phyloP scores from a whole-genome alignment of 164 flowering plant genomes.

The Vitis labrusca region DNA sequence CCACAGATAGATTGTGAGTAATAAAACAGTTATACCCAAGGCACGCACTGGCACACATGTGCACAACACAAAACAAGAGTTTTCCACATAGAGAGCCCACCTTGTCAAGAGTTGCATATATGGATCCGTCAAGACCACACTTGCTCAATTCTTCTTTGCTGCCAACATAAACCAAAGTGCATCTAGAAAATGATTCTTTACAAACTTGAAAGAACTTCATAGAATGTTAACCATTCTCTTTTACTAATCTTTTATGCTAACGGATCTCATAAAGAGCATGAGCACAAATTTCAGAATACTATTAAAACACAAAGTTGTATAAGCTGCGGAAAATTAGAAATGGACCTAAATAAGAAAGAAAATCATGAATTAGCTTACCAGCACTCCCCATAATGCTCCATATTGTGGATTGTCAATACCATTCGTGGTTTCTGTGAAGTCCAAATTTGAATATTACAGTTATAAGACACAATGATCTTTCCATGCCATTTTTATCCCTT shows the following conservation, averaged over 20 bases:
- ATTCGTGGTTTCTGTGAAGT: conserved; percentile 57
- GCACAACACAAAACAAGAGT: neutral
- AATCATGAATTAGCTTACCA: conserved; percentile 26
- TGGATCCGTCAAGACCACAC: conserved; percentile 70
- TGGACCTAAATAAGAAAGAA: conserved; percentile 1
- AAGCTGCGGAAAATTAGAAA: neutral
- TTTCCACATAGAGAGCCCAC: conserved; percentile 21
- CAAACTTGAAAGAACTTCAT: neutral
- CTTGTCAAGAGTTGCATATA: conserved; percentile 57
- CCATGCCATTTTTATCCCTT: too few species aligned
- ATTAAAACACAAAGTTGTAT: neutral
- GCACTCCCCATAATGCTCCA: conserved; percentile 83
- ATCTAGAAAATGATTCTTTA: neutral
- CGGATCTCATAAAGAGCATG: neutral
- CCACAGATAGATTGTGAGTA: neutral
- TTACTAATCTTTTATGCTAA: neutral
- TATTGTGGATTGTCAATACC: conserved; percentile 66
- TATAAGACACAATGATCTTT: neutral
- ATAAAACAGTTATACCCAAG: too few species aligned
- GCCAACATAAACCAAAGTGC: conserved; percentile 20
- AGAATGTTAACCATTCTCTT: neutral
- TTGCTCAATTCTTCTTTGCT: conserved; percentile 59
- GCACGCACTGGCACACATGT: too few species aligned
- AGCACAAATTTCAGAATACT: neutral
- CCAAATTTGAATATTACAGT: neutral